Base-by-base conservation (phyloP, 345 rosid genomes). In the Bruguiera parviflora region DNA sequence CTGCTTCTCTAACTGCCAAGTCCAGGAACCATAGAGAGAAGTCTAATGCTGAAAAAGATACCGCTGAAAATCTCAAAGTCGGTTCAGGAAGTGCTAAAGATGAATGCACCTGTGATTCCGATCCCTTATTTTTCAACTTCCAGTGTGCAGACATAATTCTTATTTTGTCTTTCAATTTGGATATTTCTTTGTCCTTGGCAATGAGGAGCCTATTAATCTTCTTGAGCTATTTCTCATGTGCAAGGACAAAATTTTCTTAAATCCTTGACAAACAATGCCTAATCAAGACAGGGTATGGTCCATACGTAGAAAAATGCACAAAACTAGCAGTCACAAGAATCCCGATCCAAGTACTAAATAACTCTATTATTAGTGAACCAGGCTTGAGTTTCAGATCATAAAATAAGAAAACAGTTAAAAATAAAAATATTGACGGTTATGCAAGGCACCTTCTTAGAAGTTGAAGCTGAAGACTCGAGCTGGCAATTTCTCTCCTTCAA, bases 1-100 rank as follows among this genome's bases (percentile, higher is more conserved):
- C 70, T 91, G 97, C 80, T 89, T 94, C 79, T 94, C 97, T 64
- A 94, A 81, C 98, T 91, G 87, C 55, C 59, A 66, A 47, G 25
- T 28, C 49, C 64, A 35, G 16, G 29, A 22, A 71, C 13, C 2
- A 63, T 47, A 2, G 11, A 20, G 49, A 25, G 28, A n/a, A 66
- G 49, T 32, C 32, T 6, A 67, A 2, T 13, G 21, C 22, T 7
- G 4, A 62, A 55, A 16, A 52, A 43, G 16, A 61, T 31, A 61
- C 20, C 25, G 33, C 3, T 25, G 27, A 69, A 47, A 33, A 3
- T n/a, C 58, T n/a, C 15, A n/a, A 49, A 35, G 27, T 27, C 69
- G 5, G 60, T 19, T 19, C 18, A 13, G 60, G 9, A 61, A 28
- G 19, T 32, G 22, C 52, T n/a, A 19, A 55, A 51, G 62, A 28